Evolutionary conservation across 2,329 filamentous ascomycete species (phyloP), one percentile per base, ranked within the genome.

Genomic region (Davidsoniella virescens): DNA sequence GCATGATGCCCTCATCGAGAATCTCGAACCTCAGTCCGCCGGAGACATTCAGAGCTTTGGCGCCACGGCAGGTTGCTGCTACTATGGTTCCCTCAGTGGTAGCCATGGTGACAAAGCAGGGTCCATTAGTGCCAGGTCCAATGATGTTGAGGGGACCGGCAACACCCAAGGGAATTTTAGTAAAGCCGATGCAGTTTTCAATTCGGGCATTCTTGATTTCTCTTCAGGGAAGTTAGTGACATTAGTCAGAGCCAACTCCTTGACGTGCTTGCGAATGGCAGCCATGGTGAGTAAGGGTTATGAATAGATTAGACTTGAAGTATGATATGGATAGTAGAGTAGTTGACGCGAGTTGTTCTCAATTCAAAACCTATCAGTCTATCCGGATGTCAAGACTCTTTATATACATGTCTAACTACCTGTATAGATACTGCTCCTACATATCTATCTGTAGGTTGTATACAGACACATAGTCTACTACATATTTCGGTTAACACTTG

Each of bases 171-270:
- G 49, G 49, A 23, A 51, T 16, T 17, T 39, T 39, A 18, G 23
- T 23, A 23, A 51, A 51, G 23, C 49, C 49, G 7, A 40, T 18
- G 9, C 44, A 47, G 40, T 51, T 51, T 10, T 51, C 49, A 25
- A 51, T 46, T 7, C n/a, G 41, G 17, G 20, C 7, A 16, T 18
- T 25, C 10, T 43, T 5, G 40, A 44, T 44, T 3, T 18, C 16
- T 18, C 16, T 18, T 18, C 6, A 44, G 41, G 17, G 41, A 20
- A 44, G 41, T 44, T n/a, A 8, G 41, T 44, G 41, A 20, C 23
- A 10, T 9, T 44, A 3, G 41, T 18, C 17, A 44, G 41, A 25
- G 16, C 17, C 7, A 44, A 20, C 16, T 44, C 5, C 26, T 29
- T 29, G 26, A 29, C 26, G 26, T 29, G 26, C 10, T 29, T 29